Evolutionary conservation across 805 yeast species (phyloP).

Genomic region (Clavispora asparagi): DNA sequence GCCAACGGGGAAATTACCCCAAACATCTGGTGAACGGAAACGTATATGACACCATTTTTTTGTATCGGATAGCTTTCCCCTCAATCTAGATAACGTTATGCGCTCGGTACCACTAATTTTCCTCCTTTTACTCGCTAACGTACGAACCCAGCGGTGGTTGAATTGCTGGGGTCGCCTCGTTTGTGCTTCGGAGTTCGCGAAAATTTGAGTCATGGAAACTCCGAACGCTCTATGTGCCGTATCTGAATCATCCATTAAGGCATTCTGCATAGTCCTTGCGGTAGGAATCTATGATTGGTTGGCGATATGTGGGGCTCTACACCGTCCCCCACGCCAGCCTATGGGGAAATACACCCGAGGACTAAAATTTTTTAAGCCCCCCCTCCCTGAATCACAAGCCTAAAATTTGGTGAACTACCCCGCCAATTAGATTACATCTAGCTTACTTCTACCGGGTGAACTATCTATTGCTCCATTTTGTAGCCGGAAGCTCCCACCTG

Average conservation of each 20-base stretch:
- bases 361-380: not conserved
- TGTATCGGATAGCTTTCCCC: not conserved
- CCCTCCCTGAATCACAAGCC: no score
- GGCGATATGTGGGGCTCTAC: slow-evolving; percentile 2
- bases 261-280: not conserved
- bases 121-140: no score
- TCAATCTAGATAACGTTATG: not conserved
- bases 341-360: not conserved
- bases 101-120: no score
- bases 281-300: slow-evolving; percentile 3
- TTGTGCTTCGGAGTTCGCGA: slow-evolving; percentile 5
- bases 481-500: no score
- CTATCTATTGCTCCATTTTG: no score
- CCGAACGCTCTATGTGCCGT: slow-evolving; percentile 6
- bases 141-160: no score
- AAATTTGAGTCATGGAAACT: slow-evolving; percentile 5
- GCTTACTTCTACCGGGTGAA: no score
- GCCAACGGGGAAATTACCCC: not conserved
- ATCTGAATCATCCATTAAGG: not conserved
- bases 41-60: not conserved
- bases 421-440: no score
- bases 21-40: not conserved
- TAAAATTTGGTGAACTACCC: no score
- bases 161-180: no score
- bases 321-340: not conserved